Conservation (phyloP, 176 grass and related monocot species). For the Bromus sterilis region DNA sequence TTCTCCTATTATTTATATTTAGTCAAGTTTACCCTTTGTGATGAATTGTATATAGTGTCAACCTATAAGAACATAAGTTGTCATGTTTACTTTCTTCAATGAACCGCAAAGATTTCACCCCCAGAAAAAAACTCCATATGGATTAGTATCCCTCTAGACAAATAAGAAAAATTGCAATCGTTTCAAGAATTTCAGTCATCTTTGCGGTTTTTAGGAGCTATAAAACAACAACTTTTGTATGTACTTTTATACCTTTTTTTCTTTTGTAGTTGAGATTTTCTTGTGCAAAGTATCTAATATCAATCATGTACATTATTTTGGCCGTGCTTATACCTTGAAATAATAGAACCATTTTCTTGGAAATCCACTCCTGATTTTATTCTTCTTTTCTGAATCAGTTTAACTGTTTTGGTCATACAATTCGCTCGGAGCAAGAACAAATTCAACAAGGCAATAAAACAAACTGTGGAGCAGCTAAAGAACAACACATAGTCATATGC, state of each 20-base stretch:
- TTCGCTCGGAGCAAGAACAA: too few relatives aligned
- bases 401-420: too few relatives aligned
- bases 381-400: too few relatives aligned
- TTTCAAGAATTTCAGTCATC: not conserved
- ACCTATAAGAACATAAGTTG: not conserved
- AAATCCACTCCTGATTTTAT: too few relatives aligned
- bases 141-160: not conserved
- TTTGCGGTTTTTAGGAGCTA: not conserved
- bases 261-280: not conserved
- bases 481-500: too few relatives aligned
- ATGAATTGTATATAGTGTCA: not conserved
- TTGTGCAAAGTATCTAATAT: not conserved
- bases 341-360: not conserved
- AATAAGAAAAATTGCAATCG: not conserved
- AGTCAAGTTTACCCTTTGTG: not conserved
- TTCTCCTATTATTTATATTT: not conserved
- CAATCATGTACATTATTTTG: not conserved
- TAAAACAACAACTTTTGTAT: not conserved
- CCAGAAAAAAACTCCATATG: not conserved
- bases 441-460: too few relatives aligned
- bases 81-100: not conserved
- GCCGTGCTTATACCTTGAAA: not conserved
- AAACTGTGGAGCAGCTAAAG: too few relatives aligned
- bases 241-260: not conserved
- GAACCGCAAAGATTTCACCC: not conserved